Conservation (phyloP, 345 rosid genomes). For the Pelargonium nanum region DNA sequence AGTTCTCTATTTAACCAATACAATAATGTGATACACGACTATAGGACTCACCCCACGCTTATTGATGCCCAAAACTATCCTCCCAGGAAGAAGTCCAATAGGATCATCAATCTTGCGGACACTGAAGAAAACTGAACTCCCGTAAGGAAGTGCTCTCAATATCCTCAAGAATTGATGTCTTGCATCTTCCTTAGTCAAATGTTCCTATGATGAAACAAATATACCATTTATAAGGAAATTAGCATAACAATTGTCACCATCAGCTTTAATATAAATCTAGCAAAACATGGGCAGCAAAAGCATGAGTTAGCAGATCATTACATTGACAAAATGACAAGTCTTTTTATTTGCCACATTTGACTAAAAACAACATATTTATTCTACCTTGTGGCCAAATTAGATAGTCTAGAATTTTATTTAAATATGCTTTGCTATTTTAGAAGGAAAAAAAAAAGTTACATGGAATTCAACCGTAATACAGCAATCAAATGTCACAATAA, state of each 20-base stretch:
- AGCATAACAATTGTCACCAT: background rate
- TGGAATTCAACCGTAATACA: too few species aligned
- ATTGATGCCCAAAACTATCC: constrained; percentile 86
- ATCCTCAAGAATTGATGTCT: constrained; percentile 87
- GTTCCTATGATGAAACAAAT: constrained; percentile 43
- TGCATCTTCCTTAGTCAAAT: constrained; percentile 86
- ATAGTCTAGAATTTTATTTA: background rate
- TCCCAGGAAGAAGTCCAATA: constrained; percentile 88
- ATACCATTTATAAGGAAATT: constrained; percentile 2
- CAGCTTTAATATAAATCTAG: background rate
- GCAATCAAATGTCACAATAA: background rate
- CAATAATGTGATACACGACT: background rate
- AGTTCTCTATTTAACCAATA: background rate
- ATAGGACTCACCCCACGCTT: constrained; percentile 75
- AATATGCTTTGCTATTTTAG: too few species aligned
- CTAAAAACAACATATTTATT: background rate
- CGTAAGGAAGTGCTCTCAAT: constrained; percentile 75
- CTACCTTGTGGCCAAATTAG: background rate
- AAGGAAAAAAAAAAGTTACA: too few species aligned
- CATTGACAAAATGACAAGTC: background rate
- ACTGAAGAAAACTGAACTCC: constrained; percentile 84
- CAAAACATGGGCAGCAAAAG: background rate
- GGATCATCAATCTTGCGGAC: constrained; percentile 98
- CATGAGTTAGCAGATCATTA: background rate
- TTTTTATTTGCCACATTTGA: background rate